Base-by-base conservation (phyloP, 2,329 filamentous ascomycete genomes). In the Arachnopeziza araneosa region DNA sequence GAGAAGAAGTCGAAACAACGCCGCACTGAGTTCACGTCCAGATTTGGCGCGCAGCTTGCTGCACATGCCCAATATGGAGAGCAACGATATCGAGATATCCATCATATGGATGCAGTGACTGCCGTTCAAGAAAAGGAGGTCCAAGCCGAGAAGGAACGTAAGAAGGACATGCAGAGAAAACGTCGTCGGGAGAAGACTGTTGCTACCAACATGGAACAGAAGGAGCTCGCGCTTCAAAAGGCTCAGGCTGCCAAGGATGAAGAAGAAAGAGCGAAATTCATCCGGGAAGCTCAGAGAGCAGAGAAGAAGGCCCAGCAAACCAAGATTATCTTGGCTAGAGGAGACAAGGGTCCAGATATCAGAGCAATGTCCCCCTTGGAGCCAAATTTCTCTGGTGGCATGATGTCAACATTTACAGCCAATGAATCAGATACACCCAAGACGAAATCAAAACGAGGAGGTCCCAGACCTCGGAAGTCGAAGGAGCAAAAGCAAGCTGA, bases 161-260 rank as follows among this genome's bases (percentile, higher is more conserved):
- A 99, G 80, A 99, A 99, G 79, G 95, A 99, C 72, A 98, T 99
- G 91, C 95, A 99, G 74, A 89, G 95, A 64, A 99, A 98, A 78
- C 86, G 95, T 62, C 88, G 95, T 51, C 89, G 95, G 21, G 93
- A 98, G 74, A 97, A 97, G 78, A 96, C 93, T 4, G 92, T 97
- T 80, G 92, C 92, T 3, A 89, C 96, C 61, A 93, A 92, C 7
- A 89, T 96, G 68, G 93, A 97, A 72, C 88, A 92, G 72, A 95
- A 96, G 77, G 90, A 95, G 64, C 85, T 89, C 2, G 90, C 91
- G 3, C 80, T 96, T 52, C 86, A 88, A 64, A 88, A 88, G 66
- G 91, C 93, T 10, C 83, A 88, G 60, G 84, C 87, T 57, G 89
- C 91, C 2, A 84, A 90, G 65, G 91, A 97, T 70, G 90, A 95